Evolutionary conservation across 164 flowering plant species (phyloP).

Genomic region (Chloranthus sessilifolius): DNA sequence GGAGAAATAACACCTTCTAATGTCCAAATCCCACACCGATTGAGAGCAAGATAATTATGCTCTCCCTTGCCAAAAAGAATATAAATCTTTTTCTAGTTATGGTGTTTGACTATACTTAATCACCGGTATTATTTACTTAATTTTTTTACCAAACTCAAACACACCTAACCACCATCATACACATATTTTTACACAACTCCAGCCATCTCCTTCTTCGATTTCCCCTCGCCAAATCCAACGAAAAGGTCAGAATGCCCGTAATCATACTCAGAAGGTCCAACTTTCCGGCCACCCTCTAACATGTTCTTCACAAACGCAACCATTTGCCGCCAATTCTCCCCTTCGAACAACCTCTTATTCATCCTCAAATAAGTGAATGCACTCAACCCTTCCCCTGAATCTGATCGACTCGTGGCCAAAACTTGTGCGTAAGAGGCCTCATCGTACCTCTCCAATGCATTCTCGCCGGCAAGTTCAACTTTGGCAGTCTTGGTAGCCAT

Average conservation of each 20-base stretch:
- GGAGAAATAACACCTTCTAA: too few species aligned
- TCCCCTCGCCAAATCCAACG: slow-evolving; percentile 47
- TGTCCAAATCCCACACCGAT: too few species aligned
- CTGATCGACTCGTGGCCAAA: slow-evolving; percentile 61
- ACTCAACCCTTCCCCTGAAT: slow-evolving; percentile 64
- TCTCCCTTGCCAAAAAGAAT: too few species aligned
- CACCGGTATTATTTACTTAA: too few species aligned
- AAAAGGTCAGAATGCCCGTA: slow-evolving; percentile 45
- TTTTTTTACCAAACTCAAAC: too few species aligned
- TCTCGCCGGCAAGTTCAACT: slow-evolving; percentile 84
- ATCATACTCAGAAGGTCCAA: slow-evolving; percentile 42
- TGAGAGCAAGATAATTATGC: too few species aligned
- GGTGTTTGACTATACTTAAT: too few species aligned
- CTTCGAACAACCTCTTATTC: slow-evolving; percentile 81
- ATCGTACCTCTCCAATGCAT: slow-evolving; percentile 89
- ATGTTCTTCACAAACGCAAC: slow-evolving; percentile 70
- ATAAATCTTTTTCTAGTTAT: too few species aligned
- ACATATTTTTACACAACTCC: slow-evolving; percentile 43
- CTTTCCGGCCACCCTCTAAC: slow-evolving; percentile 62
- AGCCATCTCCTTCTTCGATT: slow-evolving; percentile 16
- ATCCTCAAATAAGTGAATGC: slow-evolving; percentile 82
- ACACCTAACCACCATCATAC: too few species aligned
- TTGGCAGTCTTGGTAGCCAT: slow-evolving; percentile 49
- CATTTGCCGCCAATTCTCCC: slow-evolving; percentile 68
- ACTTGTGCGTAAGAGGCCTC: slow-evolving; percentile 60